Percentiles rank a stretch among this genome's conserved stretches.
These are phyloP conservation scores for Trichoderma brevicompactum DNA, from an alignment of 2,329 filamentous ascomycete genomes.

Conservation along the genomic window DNA sequence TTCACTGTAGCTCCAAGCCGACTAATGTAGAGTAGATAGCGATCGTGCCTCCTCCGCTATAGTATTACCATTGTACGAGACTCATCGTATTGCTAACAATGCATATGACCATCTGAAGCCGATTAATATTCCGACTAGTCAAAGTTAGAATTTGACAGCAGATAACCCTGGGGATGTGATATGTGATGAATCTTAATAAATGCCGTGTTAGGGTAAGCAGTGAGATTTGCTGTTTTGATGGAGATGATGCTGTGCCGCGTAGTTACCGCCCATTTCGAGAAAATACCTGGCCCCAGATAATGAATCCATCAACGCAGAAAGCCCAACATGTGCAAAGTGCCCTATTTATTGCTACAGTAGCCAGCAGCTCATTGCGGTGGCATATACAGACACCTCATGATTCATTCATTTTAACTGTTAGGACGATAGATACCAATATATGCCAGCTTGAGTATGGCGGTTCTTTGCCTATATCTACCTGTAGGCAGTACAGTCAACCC, in stretches of 20 bases:
- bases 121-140: neutral
- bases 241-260: no score
- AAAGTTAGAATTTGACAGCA: slow-evolving; percentile 2
- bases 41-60: neutral
- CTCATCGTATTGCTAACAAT: neutral
- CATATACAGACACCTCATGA: no score
- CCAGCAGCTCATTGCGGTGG: no score
- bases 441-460: no score
- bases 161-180: neutral
- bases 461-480: no score
- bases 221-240: neutral
- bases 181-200: neutral
- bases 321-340: no score
- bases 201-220: neutral
- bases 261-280: neutral
- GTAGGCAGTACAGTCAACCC: no score
- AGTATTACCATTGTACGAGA: neutral
- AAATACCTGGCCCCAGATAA: no score
- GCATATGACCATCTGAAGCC: slow-evolving; percentile 4
- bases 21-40: neutral
- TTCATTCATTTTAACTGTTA: no score
- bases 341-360: no score
- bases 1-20: neutral
- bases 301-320: no score
- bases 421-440: no score